Percentiles rank a stretch among this genome's conserved stretches.
Conservation (phyloP, 305 asterid species). For the Rubia balearica region DNA sequence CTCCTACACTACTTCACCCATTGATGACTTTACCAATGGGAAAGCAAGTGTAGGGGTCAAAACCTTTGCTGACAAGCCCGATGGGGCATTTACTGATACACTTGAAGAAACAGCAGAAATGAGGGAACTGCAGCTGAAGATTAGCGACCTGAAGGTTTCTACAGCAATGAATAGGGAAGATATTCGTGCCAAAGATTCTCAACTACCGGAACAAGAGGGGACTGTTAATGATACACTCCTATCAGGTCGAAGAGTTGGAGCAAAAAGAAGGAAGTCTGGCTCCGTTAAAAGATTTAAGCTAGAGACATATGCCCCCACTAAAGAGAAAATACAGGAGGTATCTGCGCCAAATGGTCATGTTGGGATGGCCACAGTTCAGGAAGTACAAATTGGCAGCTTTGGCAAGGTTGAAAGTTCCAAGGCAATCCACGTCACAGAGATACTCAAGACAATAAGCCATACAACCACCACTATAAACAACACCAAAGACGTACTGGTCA, state of each 20-base stretch:
- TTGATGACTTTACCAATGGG: conserved; percentile 26
- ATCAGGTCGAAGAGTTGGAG: conserved; percentile 60
- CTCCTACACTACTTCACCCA: conserved; percentile 29
- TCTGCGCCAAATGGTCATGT: conserved; percentile 19
- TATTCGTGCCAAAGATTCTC: conserved; percentile 22
- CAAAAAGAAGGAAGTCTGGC: conserved; percentile 85
- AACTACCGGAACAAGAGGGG: neutral
- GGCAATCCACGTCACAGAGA: conserved; percentile 44
- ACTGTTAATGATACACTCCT: conserved; percentile 20
- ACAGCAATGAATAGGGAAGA: conserved; percentile 15
- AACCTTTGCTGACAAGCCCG: conserved; percentile 23
- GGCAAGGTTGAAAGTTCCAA: conserved; percentile 24
- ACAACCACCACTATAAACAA: conserved; percentile 36
- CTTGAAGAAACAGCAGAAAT: conserved; percentile 32
- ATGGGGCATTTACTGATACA: conserved; percentile 6
- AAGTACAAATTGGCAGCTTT: conserved; percentile 31
- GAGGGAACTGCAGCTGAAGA: conserved; percentile 45
- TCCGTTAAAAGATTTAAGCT: conserved; percentile 72
- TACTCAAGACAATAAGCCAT: conserved; percentile 69
- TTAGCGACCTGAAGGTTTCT: conserved; percentile 52
- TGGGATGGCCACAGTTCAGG: conserved; percentile 27
- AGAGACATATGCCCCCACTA: conserved; percentile 30
- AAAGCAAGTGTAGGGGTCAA: conserved; percentile 27
- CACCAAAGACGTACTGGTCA: conserved; percentile 52
- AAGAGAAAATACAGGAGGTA: conserved; percentile 25